Percentiles rank a stretch among this genome's conserved stretches.
Conservation (phyloP, 148 eudicot species). For the Rhododendron griersonianum region DNA sequence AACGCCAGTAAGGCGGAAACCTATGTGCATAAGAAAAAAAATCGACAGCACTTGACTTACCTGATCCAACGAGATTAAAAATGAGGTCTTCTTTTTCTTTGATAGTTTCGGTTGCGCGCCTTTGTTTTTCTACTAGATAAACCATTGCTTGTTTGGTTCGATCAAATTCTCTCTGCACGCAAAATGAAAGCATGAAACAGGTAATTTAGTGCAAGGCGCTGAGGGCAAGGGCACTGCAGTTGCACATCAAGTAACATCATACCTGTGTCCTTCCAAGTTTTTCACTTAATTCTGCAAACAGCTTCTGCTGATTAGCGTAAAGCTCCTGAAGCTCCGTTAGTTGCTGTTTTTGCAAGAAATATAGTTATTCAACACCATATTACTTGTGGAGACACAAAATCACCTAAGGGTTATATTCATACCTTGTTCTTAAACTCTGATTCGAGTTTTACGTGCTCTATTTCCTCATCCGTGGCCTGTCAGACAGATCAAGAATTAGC, state of each 20-base stretch:
- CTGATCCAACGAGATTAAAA: conserved; percentile 31
- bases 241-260: not conserved
- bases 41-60: conserved; percentile 4
- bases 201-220: not conserved
- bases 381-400: not conserved
- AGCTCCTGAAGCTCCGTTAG: conserved; percentile 34
- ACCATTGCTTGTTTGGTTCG: conserved; percentile 19
- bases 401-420: not conserved
- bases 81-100: conserved; percentile 33
- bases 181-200: conserved; percentile 1
- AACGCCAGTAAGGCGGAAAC: not conserved
- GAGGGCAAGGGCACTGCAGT: not conserved
- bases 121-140: conserved; percentile 22
- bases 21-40: not conserved
- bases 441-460: conserved; percentile 19
- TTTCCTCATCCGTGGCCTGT: conserved; percentile 27
- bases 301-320: conserved; percentile 26
- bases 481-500: not conserved
- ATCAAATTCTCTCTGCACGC: conserved; percentile 23
- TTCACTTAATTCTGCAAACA: conserved; percentile 23
- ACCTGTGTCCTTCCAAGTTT: conserved; percentile 29
- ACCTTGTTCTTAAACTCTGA: conserved; percentile 21
- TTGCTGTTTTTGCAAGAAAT: conserved; percentile 22
- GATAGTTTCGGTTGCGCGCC: conserved; percentile 19
- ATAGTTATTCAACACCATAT: not conserved